phyloP scores from a whole-genome alignment of 2,329 filamentous ascomycete genomes.

The Fusarium subglutinans region DNA sequence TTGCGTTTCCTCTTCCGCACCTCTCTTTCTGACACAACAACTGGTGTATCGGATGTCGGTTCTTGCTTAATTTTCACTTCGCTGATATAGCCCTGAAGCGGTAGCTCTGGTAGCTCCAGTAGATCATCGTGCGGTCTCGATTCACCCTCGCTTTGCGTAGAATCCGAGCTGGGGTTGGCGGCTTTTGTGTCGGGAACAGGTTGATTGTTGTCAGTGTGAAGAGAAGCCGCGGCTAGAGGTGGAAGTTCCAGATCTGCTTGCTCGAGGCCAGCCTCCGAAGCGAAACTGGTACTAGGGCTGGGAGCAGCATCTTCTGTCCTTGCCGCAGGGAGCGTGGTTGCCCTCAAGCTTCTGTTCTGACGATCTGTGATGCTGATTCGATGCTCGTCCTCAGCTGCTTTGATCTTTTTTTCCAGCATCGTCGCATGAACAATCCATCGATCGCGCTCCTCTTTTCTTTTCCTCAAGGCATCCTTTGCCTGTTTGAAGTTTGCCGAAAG shows the following conservation, averaged over 20 bases:
- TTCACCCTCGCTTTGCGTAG: conserved; percentile 45
- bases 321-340: conserved; percentile 4
- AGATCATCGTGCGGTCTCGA: conserved; percentile 33
- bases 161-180: conserved; percentile 37
- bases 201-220: conserved; percentile 6
- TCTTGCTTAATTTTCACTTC: conserved; percentile 57
- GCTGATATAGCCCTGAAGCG: background rate
- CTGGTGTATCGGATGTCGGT: conserved; percentile 61
- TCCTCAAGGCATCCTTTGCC: conserved; percentile 51
- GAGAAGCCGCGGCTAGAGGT: conserved; percentile 37
- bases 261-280: conserved; percentile 38
- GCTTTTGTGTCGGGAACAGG: background rate
- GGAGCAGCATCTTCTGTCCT: conserved; percentile 15
- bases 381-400: conserved; percentile 53
- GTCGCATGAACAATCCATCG: conserved; percentile 58
- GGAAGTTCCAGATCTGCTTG: conserved; percentile 43
- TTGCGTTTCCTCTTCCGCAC: conserved; percentile 59
- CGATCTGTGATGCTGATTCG: conserved; percentile 45
- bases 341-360: conserved; percentile 15
- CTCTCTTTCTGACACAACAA: conserved; percentile 61
- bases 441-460: conserved; percentile 54
- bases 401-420: conserved; percentile 54
- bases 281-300: conserved; percentile 32
- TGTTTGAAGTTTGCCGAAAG: conserved; percentile 54
- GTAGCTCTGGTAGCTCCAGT: conserved; percentile 40